A percentile compares a stretch with the other conserved stretches of the same genome.
These are phyloP conservation scores for Penicillium robsamsonii DNA, from an alignment of 495 filamentous ascomycete species.

Conservation along the genomic window DNA sequence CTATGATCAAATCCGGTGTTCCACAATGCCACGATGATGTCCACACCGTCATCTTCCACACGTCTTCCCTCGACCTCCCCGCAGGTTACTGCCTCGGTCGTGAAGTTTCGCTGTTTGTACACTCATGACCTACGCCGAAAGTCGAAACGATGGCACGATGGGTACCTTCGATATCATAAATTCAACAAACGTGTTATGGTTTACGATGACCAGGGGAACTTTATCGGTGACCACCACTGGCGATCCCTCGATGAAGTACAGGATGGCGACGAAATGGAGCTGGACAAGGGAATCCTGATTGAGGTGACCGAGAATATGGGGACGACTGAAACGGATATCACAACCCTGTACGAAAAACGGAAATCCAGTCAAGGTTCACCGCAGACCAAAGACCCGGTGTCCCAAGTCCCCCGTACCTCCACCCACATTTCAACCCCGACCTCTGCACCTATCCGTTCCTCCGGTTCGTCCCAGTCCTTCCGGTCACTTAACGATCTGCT, in stretches of 20 bases:
- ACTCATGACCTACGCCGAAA: constrained; percentile 82
- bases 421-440: constrained; percentile 1
- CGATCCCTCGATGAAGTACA: constrained; percentile 59
- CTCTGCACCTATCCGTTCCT: constrained; percentile 26
- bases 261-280: constrained; percentile 76
- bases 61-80: constrained; percentile 33
- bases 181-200: constrained; percentile 94
- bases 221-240: constrained; percentile 84
- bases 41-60: constrained; percentile 26
- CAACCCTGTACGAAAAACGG: constrained; percentile 66
- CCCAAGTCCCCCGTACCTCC: constrained; percentile 16
- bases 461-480: constrained; percentile 30
- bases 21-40: constrained; percentile 27
- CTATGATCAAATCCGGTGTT: neutral
- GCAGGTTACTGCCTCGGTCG: constrained; percentile 69
- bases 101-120: constrained; percentile 81
- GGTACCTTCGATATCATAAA: constrained; percentile 78
- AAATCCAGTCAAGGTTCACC: constrained; percentile 30
- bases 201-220: constrained; percentile 76
- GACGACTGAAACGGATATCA: constrained; percentile 72
- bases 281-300: constrained; percentile 75
- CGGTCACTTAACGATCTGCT: constrained; percentile 59
- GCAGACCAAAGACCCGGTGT: constrained; percentile 13
- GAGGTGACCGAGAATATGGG: constrained; percentile 74
- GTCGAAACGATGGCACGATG: constrained; percentile 92